Conservation (phyloP, 2,329 filamentous ascomycete genomes). For the Chaetomium strumarium region DNA sequence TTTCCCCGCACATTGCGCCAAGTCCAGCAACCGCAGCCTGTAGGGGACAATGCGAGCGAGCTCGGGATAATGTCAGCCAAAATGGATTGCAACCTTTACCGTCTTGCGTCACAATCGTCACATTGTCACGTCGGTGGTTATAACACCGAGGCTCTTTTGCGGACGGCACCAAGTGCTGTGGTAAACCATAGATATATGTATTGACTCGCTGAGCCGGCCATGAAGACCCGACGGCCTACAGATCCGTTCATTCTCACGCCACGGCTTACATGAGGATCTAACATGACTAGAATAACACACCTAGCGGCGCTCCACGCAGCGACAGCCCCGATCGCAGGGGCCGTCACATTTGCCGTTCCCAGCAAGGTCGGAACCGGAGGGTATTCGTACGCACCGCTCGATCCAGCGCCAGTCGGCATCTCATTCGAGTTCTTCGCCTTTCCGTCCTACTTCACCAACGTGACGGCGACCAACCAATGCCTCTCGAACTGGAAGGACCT, state of each 20-base stretch:
- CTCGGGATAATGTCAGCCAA: constrained; percentile 15
- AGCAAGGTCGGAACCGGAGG: constrained; percentile 14
- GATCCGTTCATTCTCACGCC: no score
- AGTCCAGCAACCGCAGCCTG: not conserved
- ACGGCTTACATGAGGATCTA: not conserved
- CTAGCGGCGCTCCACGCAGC: constrained; percentile 8
- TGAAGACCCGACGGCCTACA: not conserved
- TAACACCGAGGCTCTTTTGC: constrained; percentile 10
- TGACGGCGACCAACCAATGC: constrained; percentile 45
- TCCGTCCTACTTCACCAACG: constrained; percentile 48
- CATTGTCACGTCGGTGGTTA: constrained; percentile 18
- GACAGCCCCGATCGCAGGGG: not conserved
- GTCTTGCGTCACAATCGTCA: no score
- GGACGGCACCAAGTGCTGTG: not conserved
- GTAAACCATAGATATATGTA: no score
- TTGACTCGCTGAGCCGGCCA: not conserved
- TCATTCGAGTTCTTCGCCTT: constrained; percentile 52
- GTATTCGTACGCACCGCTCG: constrained; percentile 19
- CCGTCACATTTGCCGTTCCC: constrained; percentile 20
- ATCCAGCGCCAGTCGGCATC: constrained; percentile 23
- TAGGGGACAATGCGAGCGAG: not conserved
- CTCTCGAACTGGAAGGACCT: constrained; percentile 45
- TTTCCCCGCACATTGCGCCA: not conserved
- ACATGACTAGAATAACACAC: constrained; percentile 3
- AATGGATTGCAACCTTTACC: constrained; percentile 5